phyloP scores from a whole-genome alignment of 1,139 yeast genomes.

The Hansenula lynferdii region DNA sequence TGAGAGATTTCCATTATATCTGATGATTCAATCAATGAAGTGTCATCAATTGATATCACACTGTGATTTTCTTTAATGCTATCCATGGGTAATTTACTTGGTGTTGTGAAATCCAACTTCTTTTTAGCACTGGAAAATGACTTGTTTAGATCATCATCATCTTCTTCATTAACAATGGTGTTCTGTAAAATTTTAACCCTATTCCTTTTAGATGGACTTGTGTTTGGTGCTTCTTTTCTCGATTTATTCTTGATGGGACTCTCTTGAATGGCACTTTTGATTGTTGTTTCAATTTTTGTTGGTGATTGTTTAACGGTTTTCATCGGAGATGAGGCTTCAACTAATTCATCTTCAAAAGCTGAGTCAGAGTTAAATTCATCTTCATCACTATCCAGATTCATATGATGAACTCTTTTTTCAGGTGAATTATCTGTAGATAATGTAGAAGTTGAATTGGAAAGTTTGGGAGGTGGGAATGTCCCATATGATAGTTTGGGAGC shows the following conservation, averaged over 20 bases:
- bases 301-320: neutral
- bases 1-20: slow-evolving; percentile 1
- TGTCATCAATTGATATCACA: neutral
- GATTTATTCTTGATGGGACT: slow-evolving; percentile 4
- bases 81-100: neutral
- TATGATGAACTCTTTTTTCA: neutral
- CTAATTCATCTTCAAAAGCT: neutral
- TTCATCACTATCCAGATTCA: neutral
- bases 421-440: too few species aligned
- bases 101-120: slow-evolving; percentile 2
- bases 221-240: neutral
- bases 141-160: neutral
- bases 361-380: neutral
- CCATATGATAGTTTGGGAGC: too few species aligned
- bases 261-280: neutral
- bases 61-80: neutral
- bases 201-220: slow-evolving; percentile 1
- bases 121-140: neutral
- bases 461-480: too few species aligned
- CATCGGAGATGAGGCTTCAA: neutral
- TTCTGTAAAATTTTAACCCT: neutral
- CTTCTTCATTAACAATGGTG: too few species aligned
- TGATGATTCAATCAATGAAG: neutral
- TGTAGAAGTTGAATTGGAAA: too few species aligned
- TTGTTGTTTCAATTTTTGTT: neutral